These are phyloP conservation scores for Epicoccum sorghinum DNA, from an alignment of 2,329 filamentous ascomycete species.

Conservation along the genomic window DNA sequence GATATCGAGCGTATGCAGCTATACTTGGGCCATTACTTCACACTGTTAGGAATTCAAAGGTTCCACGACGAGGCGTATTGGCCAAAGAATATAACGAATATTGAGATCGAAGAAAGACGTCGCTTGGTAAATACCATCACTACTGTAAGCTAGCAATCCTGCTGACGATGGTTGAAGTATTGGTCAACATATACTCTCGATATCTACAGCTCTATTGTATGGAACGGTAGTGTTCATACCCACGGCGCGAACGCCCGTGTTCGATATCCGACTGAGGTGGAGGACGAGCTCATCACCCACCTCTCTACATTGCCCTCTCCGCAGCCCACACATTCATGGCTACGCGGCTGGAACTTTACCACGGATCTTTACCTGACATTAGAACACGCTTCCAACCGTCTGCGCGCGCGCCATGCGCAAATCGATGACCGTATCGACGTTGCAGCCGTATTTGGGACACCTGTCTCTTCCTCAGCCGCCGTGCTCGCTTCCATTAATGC, in stretches of 20 bases:
- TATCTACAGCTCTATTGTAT: too few species aligned
- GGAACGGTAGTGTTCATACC: too few species aligned
- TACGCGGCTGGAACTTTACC: slow-evolving; percentile 64
- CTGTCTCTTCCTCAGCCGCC: too few species aligned
- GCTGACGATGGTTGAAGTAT: too few species aligned
- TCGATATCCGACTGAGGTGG: slow-evolving; percentile 55
- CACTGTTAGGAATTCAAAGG: slow-evolving; percentile 55
- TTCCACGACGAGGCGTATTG: slow-evolving; percentile 62
- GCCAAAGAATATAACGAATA: slow-evolving; percentile 43
- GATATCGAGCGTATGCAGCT: slow-evolving; percentile 57
- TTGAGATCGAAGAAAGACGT: neutral
- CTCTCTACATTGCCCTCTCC: too few species aligned
- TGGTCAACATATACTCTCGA: too few species aligned
- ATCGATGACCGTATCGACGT: neutral
- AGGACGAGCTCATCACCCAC: slow-evolving; percentile 53
- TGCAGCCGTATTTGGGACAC: neutral
- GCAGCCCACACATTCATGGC: slow-evolving; percentile 47
- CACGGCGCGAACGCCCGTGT: slow-evolving; percentile 41
- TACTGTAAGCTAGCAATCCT: too few species aligned
- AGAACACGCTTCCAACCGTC: slow-evolving; percentile 51
- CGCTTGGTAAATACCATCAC: neutral
- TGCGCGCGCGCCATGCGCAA: too few species aligned
- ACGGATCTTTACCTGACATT: slow-evolving; percentile 63
- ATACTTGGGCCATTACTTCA: slow-evolving; percentile 59
- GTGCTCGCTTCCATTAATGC: too few species aligned